phyloP scores from a whole-genome alignment of 1,284 basidiomycete species.

The Heterobasidion occidentale region DNA sequence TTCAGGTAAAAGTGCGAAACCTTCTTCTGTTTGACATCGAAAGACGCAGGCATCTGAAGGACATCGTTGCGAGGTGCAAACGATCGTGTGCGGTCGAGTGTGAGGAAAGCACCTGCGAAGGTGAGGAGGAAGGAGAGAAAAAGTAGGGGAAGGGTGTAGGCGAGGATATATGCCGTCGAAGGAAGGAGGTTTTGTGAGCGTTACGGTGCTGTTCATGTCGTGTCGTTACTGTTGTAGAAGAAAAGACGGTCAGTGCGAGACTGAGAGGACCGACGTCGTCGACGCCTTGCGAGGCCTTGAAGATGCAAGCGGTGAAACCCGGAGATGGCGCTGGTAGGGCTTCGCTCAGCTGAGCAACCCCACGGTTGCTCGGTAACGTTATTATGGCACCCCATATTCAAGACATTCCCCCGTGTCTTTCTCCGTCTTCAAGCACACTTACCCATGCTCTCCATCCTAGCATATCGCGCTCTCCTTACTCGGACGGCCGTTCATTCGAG shows the following conservation, averaged over 20 bases:
- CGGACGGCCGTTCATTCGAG: not conserved
- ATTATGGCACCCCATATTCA: too few species aligned
- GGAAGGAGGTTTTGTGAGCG: conserved; percentile 7
- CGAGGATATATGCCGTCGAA: conserved; percentile 6
- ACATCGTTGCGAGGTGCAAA: conserved; percentile 41
- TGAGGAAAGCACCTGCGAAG: conserved; percentile 60
- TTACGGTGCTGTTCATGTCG: conserved; percentile 1
- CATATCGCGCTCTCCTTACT: not conserved
- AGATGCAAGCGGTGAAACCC: too few species aligned
- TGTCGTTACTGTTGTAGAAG: not conserved
- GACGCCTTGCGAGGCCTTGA: too few species aligned
- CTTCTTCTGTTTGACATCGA: conserved; percentile 23
- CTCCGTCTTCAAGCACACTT: too few species aligned
- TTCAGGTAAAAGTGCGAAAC: conserved; percentile 30
- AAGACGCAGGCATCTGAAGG: conserved; percentile 23
- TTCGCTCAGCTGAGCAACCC: too few species aligned
- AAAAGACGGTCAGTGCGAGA: not conserved
- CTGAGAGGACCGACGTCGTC: too few species aligned
- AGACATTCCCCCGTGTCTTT: too few species aligned
- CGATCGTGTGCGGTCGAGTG: conserved; percentile 54
- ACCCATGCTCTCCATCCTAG: too few species aligned
- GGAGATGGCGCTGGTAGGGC: too few species aligned
- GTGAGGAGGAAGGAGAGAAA: conserved; percentile 43
- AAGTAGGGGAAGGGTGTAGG: conserved; percentile 47
- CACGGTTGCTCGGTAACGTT: too few species aligned